phyloP scores from a whole-genome alignment of 2,329 filamentous ascomycete species.

The Shiraia sp. region DNA sequence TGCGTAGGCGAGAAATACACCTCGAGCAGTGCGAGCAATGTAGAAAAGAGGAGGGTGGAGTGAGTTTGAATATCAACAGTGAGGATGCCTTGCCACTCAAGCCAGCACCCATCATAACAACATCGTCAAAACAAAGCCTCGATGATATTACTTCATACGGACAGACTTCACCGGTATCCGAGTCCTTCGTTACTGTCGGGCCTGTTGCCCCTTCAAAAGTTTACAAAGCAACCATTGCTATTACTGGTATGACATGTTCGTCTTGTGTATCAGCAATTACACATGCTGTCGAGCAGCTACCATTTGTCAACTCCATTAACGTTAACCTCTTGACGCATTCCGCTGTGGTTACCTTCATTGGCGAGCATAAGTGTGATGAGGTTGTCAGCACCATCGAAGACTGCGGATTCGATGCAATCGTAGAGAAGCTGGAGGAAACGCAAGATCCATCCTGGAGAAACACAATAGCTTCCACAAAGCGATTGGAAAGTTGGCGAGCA shows the following conservation, averaged over 20 bases:
- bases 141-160: conserved; percentile 14
- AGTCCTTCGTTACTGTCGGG: conserved; percentile 25
- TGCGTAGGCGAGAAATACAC: conserved; percentile 37
- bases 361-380: conserved; percentile 47
- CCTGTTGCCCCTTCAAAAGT: background rate
- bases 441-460: background rate
- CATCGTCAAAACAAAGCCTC: conserved; percentile 12
- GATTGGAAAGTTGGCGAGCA: conserved; percentile 42
- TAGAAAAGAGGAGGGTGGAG: conserved; percentile 31
- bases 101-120: conserved; percentile 13
- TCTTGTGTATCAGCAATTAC: conserved; percentile 59
- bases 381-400: conserved; percentile 58
- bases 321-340: conserved; percentile 58
- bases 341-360: conserved; percentile 54
- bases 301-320: conserved; percentile 53
- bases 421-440: conserved; percentile 39
- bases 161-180: conserved; percentile 12
- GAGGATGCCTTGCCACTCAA: conserved; percentile 15
- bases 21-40: conserved; percentile 43
- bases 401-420: conserved; percentile 47
- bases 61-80: conserved; percentile 14
- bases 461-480: conserved; percentile 2
- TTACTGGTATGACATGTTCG: conserved; percentile 65
- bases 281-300: conserved; percentile 51
- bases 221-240: conserved; percentile 50